These are phyloP conservation scores for Monosporozyma aquatica DNA, from an alignment of 805 yeast genomes.

Conservation along the genomic window DNA sequence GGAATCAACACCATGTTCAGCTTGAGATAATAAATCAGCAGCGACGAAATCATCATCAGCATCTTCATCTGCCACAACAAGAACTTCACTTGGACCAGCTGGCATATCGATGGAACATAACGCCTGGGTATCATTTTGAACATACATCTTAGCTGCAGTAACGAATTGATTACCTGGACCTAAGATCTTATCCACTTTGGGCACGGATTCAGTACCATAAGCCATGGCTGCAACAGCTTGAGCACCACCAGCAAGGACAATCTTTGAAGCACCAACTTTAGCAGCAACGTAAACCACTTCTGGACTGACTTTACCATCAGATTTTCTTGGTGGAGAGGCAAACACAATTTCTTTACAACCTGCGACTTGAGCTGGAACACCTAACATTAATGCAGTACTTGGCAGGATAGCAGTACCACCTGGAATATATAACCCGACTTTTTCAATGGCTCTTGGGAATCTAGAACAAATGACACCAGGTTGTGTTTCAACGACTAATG, in stretches of 20 bases:
- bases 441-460: conserved; percentile 89
- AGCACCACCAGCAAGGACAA: conserved; percentile 97
- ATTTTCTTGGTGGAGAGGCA: conserved; percentile 89
- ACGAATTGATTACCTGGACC: conserved; percentile 99
- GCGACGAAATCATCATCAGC: conserved; percentile 96
- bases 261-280: conserved; percentile 83
- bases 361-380: conserved; percentile 97
- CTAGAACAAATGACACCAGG: conserved; percentile 94
- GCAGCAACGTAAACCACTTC: conserved; percentile 97
- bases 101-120: conserved; percentile 98
- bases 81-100: conserved; percentile 97
- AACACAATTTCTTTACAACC: conserved; percentile 86
- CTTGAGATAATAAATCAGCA: conserved; percentile 92
- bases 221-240: conserved; percentile 99
- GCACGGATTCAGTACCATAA: conserved; percentile 86
- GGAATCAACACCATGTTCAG: conserved; percentile 97
- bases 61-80: conserved; percentile 81
- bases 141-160: conserved; percentile 97
- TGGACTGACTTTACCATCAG: conserved; percentile 86
- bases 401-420: conserved; percentile 99
- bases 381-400: conserved; percentile 94
- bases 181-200: conserved; percentile 91
- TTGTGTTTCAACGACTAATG: conserved; percentile 77
- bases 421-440: conserved; percentile 92
- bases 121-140: conserved; percentile 91